Conservation (phyloP, 257 asterid species). For the Parsonsia alboflavescens region DNA sequence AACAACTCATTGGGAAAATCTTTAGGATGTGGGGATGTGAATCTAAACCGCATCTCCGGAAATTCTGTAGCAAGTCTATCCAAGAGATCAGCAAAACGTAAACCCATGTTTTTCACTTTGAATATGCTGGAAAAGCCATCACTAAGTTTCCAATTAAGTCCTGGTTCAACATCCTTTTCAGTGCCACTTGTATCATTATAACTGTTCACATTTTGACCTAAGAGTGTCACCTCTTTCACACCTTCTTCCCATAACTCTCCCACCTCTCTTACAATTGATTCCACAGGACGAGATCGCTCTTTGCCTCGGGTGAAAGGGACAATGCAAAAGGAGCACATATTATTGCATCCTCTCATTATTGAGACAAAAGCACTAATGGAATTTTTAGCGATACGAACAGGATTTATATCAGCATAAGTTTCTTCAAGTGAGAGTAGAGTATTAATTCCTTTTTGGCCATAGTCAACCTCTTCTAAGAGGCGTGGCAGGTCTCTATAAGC, state of each 20-base stretch:
- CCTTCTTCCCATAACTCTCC: slow-evolving; percentile 89
- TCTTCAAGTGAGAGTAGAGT: slow-evolving; percentile 96
- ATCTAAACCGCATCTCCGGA: slow-evolving; percentile 97
- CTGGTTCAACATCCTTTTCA: slow-evolving; percentile 61
- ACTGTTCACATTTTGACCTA: slow-evolving; percentile 97
- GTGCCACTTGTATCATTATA: slow-evolving; percentile 69
- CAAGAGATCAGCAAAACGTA: slow-evolving; percentile 90
- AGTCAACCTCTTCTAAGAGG: slow-evolving; percentile 84
- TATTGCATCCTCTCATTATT: slow-evolving; percentile 97
- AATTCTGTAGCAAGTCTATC: slow-evolving; percentile 75
- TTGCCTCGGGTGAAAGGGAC: slow-evolving; percentile 99
- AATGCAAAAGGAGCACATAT: slow-evolving; percentile 97
- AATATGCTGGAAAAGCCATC: slow-evolving; percentile 81
- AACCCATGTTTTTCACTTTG: slow-evolving; percentile 78
- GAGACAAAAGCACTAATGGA: slow-evolving; percentile 93
- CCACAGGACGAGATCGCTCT: slow-evolving; percentile 91
- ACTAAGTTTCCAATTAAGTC: slow-evolving; percentile 74
- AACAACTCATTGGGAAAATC: slow-evolving; percentile 90
- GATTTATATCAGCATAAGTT: slow-evolving; percentile 93
- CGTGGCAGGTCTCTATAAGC: slow-evolving; percentile 96
- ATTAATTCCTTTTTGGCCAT: slow-evolving; percentile 95
- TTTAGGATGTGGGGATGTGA: slow-evolving; percentile 97
- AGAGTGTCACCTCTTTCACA: slow-evolving; percentile 92
- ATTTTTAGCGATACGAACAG: slow-evolving; percentile 90
- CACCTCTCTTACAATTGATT: slow-evolving; percentile 88